A percentile compares a stretch with the other conserved stretches of the same genome.
Conservation (phyloP, 1,284 basidiomycete genomes). For the Cystobasidium pallidum region DNA sequence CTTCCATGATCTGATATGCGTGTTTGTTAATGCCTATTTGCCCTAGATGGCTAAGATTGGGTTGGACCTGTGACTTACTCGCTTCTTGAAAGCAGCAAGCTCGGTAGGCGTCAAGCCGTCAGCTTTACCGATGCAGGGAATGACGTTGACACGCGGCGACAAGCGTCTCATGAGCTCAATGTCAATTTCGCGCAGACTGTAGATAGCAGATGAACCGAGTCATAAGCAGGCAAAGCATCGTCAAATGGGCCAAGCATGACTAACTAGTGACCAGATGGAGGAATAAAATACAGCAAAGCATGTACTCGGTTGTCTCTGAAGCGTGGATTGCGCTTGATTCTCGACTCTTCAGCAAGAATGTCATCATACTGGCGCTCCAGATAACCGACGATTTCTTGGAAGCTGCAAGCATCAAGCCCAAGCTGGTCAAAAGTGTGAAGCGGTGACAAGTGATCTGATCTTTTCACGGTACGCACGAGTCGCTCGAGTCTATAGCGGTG, state of each 20-base stretch:
- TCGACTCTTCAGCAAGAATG: constrained; percentile 96
- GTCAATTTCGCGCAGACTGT: constrained; percentile 93
- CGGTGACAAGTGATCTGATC: too few relatives aligned
- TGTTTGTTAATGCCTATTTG: too few relatives aligned
- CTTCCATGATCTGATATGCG: constrained; percentile 86
- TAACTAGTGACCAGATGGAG: constrained; percentile 81
- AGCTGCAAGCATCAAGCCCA: constrained; percentile 62
- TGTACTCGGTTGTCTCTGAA: constrained; percentile 96
- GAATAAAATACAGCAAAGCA: constrained; percentile 96
- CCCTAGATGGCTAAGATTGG: too few relatives aligned
- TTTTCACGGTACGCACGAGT: constrained; percentile 28
- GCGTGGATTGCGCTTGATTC: constrained; percentile 99
- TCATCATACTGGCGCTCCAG: constrained; percentile 99
- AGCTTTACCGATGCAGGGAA: constrained; percentile 97
- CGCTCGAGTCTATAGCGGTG: constrained; percentile 41
- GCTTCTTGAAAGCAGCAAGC: constrained; percentile 92
- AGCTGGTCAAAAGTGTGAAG: neutral
- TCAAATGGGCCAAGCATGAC: constrained; percentile 54
- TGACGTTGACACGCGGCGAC: constrained; percentile 96
- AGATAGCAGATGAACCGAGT: neutral
- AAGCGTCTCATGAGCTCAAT: constrained; percentile 97
- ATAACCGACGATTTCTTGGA: constrained; percentile 94
- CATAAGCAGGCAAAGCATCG: neutral
- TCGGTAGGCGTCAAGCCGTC: constrained; percentile 91
- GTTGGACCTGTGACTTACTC: constrained; percentile 72